Base-by-base conservation (phyloP, 768 basidiomycete species). In the Tricholoma terreum region DNA sequence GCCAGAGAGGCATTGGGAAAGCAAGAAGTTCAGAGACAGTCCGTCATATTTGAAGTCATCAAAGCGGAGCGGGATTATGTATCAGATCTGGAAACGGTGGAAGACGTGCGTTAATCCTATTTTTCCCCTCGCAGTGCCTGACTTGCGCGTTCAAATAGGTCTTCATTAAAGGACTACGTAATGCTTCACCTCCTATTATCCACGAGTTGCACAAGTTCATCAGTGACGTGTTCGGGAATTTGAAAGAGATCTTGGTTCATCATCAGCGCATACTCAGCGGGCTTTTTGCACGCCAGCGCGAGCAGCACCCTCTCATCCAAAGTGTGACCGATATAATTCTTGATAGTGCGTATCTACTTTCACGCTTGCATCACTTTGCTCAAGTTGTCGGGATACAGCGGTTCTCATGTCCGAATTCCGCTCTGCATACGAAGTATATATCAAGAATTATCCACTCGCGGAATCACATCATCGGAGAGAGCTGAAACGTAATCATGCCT, bases 41-140 rank as follows among this genome's bases (percentile, higher is more conserved):
- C 85, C 22, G 84, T 86, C 36, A 80, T 99, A 6, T 95, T 94
- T 63, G 95, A 98, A 68, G 73, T 96, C 21, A 86, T 98, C 71
- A 88, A 92, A 69, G 86, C 89, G 0, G 97, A 99, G 73, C 80
- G 86, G 60, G 88, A 93, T 58, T 98, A 97, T 68, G 88, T 94
- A 10, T 70, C 80, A 30, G 96, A 98, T 72, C 71, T 99, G 50
- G 79, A 85, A 65, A 69, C 86, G 57, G 73, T 90, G 61, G 72
- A 84, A 73, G 80, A 90, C 68, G 92, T 91, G 58, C 55, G 71
- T 61, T 43, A 48, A 36, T 49, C 35, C 46, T 15, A 38, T 51
- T 9, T 33, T 48, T 57, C 14, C 49, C 22, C 52, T n/a, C 57
- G 45, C 48, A 38, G 12, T 34, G 1, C 31, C 52, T 42, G 46